Evolutionary conservation across 768 basidiomycete genomes (phyloP).

Genomic region (Mycena galericulata): DNA sequence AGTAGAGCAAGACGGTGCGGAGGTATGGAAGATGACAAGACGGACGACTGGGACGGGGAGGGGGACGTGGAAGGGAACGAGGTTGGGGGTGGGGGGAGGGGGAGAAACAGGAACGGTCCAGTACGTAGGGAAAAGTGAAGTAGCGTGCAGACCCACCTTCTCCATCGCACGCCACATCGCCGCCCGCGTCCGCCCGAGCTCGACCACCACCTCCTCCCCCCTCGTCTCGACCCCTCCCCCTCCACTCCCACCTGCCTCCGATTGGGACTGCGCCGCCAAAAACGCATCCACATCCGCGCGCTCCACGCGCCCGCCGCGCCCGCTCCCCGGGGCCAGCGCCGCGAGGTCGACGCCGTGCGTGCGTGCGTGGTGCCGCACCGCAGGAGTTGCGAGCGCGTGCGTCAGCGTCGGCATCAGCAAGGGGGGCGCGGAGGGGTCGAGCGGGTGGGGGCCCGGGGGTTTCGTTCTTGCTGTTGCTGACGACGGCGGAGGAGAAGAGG

Average conservation of each 20-base stretch:
- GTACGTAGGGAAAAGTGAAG: no score
- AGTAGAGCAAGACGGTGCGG: background rate
- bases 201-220: constrained; percentile 68
- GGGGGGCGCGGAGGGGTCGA: no score
- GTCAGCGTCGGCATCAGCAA: no score
- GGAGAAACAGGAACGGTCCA: no score
- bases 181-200: constrained; percentile 80
- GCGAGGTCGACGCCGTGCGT: constrained; percentile 71
- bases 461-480: no score
- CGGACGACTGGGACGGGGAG: no score
- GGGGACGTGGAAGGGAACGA: no score
- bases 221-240: no score
- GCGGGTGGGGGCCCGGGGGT: no score
- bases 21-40: background rate
- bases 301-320: constrained; percentile 79
- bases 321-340: constrained; percentile 71
- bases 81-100: no score
- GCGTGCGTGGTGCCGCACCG: constrained; percentile 81
- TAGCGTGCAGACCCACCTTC: constrained; percentile 60
- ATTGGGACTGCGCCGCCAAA: constrained; percentile 42
- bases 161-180: constrained; percentile 94
- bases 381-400: constrained; percentile 65
- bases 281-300: constrained; percentile 78
- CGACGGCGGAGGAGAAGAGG: no score
- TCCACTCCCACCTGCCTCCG: no score